Evolutionary conservation across 2,329 filamentous ascomycete species (phyloP), one percentile per base, ranked within the genome.

Genomic region (Fusarium piperis): DNA sequence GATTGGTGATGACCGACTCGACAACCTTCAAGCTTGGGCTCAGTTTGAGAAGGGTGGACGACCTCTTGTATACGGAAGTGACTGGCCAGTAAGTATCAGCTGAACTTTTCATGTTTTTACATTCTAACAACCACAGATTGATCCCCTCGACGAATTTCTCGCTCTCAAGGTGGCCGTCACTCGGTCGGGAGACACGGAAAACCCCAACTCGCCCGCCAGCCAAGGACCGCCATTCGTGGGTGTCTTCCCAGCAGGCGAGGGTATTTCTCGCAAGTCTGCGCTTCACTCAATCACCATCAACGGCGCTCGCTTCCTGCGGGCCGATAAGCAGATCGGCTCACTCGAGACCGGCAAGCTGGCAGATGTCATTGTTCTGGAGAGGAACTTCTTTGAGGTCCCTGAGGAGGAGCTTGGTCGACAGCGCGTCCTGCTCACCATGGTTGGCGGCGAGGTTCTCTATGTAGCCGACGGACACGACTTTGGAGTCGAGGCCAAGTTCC

Each of bases 1-100:
- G 10, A 41, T 78, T 3, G 76, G 65, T 5, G 52, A 67, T 5
- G 65, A 76, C 5, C 76, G 76, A 0, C 44, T 65, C 15, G 53
- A 68, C 10, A 70, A 77, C 28, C 58, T 88, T 2, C 69, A 78
- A 6, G 71, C 76, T 0, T 76, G 71, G 63, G 70, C 65, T 7
- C 39, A 74, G 4, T 65, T 76, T 7, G 68, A 72, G 15, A 44
- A 68, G 16, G 62, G 61, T 2, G 73, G 73, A 18, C 68, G 73
- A 2, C 65, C 64, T 48, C 58, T 74, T 32, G 44, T 75, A 5
- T 75, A 77, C 7, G 76, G 76, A 23, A 77, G 75, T 16, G 76
- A 77, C 39, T 78, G 76, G 74, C 76, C 76, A 18, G 76, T 77
- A 60, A 73, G 75, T 68, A n/a, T 13, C 16, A 12, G 6, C 7